Base-by-base conservation (phyloP, 768 basidiomycete genomes). In the Mycena capillaripes region DNA sequence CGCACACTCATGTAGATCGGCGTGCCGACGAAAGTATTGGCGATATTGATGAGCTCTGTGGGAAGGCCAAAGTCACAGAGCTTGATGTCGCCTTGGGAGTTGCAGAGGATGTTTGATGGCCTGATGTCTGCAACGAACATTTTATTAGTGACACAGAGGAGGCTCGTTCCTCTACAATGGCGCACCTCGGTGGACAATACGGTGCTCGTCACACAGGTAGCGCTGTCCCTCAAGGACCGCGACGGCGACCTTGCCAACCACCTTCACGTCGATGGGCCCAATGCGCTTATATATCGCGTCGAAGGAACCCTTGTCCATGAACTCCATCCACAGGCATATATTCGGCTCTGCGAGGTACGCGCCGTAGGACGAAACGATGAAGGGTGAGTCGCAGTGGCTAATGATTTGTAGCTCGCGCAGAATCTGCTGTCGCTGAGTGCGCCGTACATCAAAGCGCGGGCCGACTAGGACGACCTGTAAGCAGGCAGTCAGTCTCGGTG, bases 11-110 rank as follows among this genome's bases (percentile, higher is more conserved):
- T 99, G 81, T 99, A 99, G 5, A 97, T 99, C 72, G 95, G 97
- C 19, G 98, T 99, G 32, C 98, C 97, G 46, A 99, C 98, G 80
- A 99, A 99, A 0, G 98, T 99, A 83, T 99, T 97, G 40, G 98
- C 98, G 73, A 99, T 97, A 83, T 99, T 99, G 84, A 99, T 97
- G 77, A 99, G 89, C 81, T 99, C 98, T 36, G 97, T 98, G 2
- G 97, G 98, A 8, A 99, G 98, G 44, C 98, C 98, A 81, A 99
- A 99, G 82, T 99, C 98, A 78, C 97, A 98, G 65, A 99, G 97
- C 86, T 99, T 99, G 88, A 99, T 97, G 76, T 98, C 92, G 32
- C 98, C 98, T 57, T 88, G 86, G 9, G 97, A 98, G 79, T 98
- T 99, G 84, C 89, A 96, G 53, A 99, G 87, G 74, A 99, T 98